Conservation (phyloP, 2,329 filamentous ascomycete genomes). For the Cladosporium velox region DNA sequence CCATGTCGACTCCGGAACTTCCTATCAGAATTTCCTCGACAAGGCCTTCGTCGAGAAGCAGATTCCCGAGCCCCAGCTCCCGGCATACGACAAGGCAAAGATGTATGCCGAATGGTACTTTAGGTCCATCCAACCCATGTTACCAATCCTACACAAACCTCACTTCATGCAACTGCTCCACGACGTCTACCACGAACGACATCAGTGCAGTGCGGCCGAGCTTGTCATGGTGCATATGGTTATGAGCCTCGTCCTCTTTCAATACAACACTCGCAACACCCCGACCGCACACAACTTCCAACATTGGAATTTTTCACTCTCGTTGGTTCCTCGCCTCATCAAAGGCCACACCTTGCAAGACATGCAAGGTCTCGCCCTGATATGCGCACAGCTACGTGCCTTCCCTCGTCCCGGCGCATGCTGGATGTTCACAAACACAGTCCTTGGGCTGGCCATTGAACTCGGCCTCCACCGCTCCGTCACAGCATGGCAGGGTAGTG, state of each 20-base stretch:
- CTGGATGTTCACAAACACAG: conserved; percentile 65
- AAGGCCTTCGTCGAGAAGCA: conserved; percentile 62
- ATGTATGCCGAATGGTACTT: conserved; percentile 77
- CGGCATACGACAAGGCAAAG: conserved; percentile 64
- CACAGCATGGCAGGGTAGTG: conserved; percentile 57
- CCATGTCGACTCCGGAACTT: conserved; percentile 63
- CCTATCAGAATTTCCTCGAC: conserved; percentile 68
- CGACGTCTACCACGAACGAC: conserved; percentile 70
- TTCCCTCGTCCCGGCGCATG: conserved; percentile 79
- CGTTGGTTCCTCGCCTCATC: conserved; percentile 66
- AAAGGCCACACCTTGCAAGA: conserved; percentile 64
- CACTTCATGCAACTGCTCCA: conserved; percentile 69
- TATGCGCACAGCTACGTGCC: conserved; percentile 70
- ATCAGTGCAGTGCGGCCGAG: conserved; percentile 64
- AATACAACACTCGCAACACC: conserved; percentile 71
- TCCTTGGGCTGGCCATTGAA: conserved; percentile 71
- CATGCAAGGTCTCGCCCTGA: conserved; percentile 71
- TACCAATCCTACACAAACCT: conserved; percentile 76
- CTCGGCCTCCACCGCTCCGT: conserved; percentile 73
- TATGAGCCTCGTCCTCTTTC: conserved; percentile 74
- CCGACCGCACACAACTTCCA: conserved; percentile 66
- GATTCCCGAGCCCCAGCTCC: conserved; percentile 61
- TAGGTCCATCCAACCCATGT: conserved; percentile 68
- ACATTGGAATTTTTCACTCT: conserved; percentile 76
- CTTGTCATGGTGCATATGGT: conserved; percentile 75